Evolutionary conservation across 2,329 filamentous ascomycete genomes (phyloP), one percentile per base, ranked within the genome.

Genomic region (Trichoderma sp.): DNA sequence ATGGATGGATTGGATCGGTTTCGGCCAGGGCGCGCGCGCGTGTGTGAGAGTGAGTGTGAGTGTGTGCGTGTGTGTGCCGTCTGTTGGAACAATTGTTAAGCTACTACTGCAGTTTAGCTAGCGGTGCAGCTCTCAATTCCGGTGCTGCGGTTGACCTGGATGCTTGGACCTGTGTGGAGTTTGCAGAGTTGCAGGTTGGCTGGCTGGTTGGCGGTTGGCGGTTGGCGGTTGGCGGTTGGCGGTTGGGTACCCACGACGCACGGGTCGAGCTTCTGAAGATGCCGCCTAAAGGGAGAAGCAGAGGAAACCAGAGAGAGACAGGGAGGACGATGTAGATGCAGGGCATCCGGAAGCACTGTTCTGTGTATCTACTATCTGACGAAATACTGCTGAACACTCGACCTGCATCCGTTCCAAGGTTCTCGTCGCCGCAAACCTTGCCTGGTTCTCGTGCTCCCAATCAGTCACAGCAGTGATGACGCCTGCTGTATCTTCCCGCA

Each of bases 11-110:
- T 51, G 64, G 57, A 34, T 34, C 34, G 50, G 30, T 3, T 34
- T 56, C 45, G 64, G 28, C 52, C 62, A 62, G 59, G 30, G 64
- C 55, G 63, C 56, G 63, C 48, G 48, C 57, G 30, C 10, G 30
- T 34, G 30, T 34, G 30, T 34, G 30, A 10, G 30, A 10, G 28
- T 24, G 21, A 24, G 21, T 24, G 21, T 24, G 7, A 24, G 21
- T 24, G 21, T 24, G 21, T 7, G 28, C 9, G 28, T 7, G 28
- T 30, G 28, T 9, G 30, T 39, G 34, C 34, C 34, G 34, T 39
- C 34, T 39, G 30, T 9, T 34, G 30, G 30, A 34, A 34, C 10
- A 34, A 34, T 34, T 34, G 30, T 10, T 10, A 34, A 39, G 34
- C 12, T 39, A 34, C 1, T 28, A 34, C 30, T 39, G 34, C 48